Evolutionary conservation across 2,329 filamentous ascomycete genomes (phyloP).

Genomic region (Trichoderma cornu-damae): DNA sequence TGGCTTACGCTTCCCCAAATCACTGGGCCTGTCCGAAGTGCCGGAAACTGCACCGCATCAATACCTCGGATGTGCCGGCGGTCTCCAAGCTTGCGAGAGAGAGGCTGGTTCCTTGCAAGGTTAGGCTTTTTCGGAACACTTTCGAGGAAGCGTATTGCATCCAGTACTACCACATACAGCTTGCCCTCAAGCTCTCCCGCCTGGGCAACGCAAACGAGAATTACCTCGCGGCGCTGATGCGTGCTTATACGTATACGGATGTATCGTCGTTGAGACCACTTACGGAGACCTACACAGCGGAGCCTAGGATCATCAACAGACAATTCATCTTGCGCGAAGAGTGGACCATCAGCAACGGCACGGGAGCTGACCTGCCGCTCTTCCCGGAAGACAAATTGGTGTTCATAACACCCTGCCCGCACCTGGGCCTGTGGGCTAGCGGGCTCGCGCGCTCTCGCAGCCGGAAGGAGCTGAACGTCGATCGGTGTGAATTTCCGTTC

Average conservation of each 20-base stretch:
- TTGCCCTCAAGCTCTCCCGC: not conserved
- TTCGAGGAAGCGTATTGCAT: not conserved
- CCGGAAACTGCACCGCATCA: not conserved
- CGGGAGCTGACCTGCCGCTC: not conserved
- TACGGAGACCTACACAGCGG: not conserved
- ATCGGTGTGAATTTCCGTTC: not conserved
- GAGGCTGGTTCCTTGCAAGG: not conserved
- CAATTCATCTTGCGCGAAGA: not conserved
- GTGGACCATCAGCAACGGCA: not conserved
- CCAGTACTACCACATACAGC: not conserved
- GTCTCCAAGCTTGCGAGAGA: not conserved
- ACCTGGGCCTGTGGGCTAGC: not conserved
- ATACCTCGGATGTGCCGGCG: not conserved
- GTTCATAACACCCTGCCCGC: not conserved
- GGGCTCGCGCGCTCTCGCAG: not conserved
- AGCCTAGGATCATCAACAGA: not conserved
- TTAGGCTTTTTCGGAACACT: not conserved
- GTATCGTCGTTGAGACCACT: not conserved
- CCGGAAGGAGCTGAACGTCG: not conserved
- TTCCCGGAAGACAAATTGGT: no score
- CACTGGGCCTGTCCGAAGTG: not conserved
- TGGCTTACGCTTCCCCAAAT: not conserved
- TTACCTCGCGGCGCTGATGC: not conserved
- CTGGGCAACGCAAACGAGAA: not conserved
- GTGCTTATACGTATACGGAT: not conserved